phyloP scores from a whole-genome alignment of 495 filamentous ascomycete genomes.

The Xanthoparmelia taractica region DNA sequence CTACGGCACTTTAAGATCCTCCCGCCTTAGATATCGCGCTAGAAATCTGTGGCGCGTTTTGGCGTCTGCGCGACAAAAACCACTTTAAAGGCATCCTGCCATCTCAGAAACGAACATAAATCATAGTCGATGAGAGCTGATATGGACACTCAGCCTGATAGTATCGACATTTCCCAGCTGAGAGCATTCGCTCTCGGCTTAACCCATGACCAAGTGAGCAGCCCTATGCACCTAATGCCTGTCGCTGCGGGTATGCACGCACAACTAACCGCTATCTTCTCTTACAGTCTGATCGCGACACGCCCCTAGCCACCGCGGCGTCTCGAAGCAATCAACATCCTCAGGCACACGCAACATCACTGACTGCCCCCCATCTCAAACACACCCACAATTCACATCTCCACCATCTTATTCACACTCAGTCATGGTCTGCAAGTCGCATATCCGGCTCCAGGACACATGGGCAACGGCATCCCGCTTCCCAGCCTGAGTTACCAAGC shows the following conservation, averaged over 20 bases:
- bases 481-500: conserved; percentile 21
- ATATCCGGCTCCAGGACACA: not conserved
- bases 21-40: not conserved
- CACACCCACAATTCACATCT: not conserved
- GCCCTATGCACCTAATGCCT: conserved; percentile 13
- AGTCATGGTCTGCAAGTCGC: conserved; percentile 7
- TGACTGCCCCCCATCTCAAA: not conserved
- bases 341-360: not conserved
- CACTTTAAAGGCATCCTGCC: not conserved
- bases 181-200: conserved; percentile 44
- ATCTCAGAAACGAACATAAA: not conserved
- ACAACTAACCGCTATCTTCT: conserved; percentile 22
- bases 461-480: conserved; percentile 7
- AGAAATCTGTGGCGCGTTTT: conserved; percentile 2
- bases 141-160: conserved; percentile 28
- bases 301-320: not conserved
- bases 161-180: conserved; percentile 42
- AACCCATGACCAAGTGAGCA: conserved; percentile 11
- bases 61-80: not conserved
- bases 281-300: conserved; percentile 20
- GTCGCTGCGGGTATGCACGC: conserved; percentile 22
- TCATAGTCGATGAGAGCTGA: not conserved
- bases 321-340: conserved; percentile 1
- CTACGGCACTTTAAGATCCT: too few relatives aligned
- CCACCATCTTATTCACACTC: not conserved